phyloP scores from a whole-genome alignment of 2,329 filamentous ascomycete genomes.

The Colletotrichum truncatum region DNA sequence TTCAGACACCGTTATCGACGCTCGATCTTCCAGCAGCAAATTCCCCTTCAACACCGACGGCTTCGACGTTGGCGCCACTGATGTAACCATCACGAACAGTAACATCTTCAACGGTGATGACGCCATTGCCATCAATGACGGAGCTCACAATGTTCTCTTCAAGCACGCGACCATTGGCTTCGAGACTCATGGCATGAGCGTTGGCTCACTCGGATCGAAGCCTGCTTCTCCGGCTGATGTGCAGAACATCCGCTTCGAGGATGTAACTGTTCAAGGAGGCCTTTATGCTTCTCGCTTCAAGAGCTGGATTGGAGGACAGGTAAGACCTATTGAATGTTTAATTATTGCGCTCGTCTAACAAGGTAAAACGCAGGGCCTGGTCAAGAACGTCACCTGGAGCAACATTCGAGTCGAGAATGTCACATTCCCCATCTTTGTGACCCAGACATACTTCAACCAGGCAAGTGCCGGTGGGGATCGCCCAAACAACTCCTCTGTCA shows the following conservation, averaged over 20 bases:
- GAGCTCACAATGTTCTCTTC: slow-evolving; percentile 48
- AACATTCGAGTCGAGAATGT: slow-evolving; percentile 53
- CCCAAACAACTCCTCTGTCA: slow-evolving; percentile 48
- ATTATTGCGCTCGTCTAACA: not conserved
- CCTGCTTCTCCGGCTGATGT: slow-evolving; percentile 43
- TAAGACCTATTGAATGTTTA: not conserved
- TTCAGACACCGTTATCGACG: slow-evolving; percentile 49
- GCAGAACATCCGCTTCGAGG: slow-evolving; percentile 50
- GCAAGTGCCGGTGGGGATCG: slow-evolving; percentile 39
- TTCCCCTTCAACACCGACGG: slow-evolving; percentile 54
- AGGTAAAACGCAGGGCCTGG: slow-evolving; percentile 45
- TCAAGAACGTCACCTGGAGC: slow-evolving; percentile 52
- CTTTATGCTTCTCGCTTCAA: slow-evolving; percentile 54
- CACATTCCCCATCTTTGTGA: slow-evolving; percentile 56
- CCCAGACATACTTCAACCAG: slow-evolving; percentile 53
- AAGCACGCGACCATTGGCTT: slow-evolving; percentile 50
- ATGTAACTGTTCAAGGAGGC: slow-evolving; percentile 50
- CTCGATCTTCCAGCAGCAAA: slow-evolving; percentile 41
- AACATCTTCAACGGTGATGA: slow-evolving; percentile 53
- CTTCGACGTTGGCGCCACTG: slow-evolving; percentile 42
- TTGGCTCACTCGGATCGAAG: slow-evolving; percentile 48
- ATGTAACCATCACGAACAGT: slow-evolving; percentile 39
- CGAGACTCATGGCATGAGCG: slow-evolving; percentile 52
- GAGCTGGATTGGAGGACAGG: slow-evolving; percentile 49
- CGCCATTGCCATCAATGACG: slow-evolving; percentile 49